A percentile compares a stretch with the other conserved stretches of the same genome.
These are phyloP conservation scores for Gentiana macrophylla DNA, from an alignment of 257 asterid genomes.

Conservation along the genomic window DNA sequence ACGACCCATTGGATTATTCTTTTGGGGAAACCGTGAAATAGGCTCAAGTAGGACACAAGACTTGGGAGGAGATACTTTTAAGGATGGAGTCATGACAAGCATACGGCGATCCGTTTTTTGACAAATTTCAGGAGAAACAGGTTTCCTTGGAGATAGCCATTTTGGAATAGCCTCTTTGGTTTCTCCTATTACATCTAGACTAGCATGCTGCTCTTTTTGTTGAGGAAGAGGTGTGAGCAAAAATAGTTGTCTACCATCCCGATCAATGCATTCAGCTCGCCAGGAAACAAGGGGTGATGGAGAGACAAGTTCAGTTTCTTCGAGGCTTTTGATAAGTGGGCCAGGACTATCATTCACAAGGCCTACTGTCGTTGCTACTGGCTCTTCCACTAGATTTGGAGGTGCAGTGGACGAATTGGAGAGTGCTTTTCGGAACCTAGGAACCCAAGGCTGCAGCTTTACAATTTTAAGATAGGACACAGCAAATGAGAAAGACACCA, in stretches of 20 bases:
- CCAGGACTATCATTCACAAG: constrained; percentile 14
- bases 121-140: constrained; percentile 32
- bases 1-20: constrained; percentile 27
- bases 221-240: constrained; percentile 81
- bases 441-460: constrained; percentile 75
- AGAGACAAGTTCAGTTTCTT: constrained; percentile 51
- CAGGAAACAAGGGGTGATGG: constrained; percentile 96
- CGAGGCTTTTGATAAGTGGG: constrained; percentile 43
- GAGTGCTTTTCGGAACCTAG: constrained; percentile 50
- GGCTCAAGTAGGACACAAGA: constrained; percentile 85
- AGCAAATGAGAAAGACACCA: background rate
- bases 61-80: constrained; percentile 81
- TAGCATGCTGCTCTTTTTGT: constrained; percentile 23
- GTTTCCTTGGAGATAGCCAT: constrained; percentile 21
- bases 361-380: constrained; percentile 17
- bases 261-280: constrained; percentile 63
- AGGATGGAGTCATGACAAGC: constrained; percentile 63
- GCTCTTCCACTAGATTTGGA: constrained; percentile 23
- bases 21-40: constrained; percentile 31
- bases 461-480: constrained; percentile 1
- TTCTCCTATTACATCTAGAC: constrained; percentile 14
- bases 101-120: constrained; percentile 24
- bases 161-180: constrained; percentile 17
- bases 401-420: constrained; percentile 19
- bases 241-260: constrained; percentile 67